Percentiles rank a stretch among this genome's conserved stretches.
Evolutionary conservation across 352 stramenopile genomes (phyloP).

Genomic region (Globisporangium sylvaticum): DNA sequence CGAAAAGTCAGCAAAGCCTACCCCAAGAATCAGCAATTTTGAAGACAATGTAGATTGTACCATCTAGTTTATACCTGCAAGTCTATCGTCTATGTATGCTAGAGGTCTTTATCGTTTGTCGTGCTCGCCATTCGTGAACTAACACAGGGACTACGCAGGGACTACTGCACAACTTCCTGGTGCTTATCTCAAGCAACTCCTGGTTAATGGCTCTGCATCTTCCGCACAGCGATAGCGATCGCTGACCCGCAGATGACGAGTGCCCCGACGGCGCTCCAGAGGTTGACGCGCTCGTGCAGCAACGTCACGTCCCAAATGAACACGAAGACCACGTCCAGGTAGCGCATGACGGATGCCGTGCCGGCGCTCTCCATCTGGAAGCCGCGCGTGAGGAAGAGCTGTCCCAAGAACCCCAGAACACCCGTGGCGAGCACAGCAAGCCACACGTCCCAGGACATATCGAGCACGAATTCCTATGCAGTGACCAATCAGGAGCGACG

Average conservation of each 20-base stretch:
- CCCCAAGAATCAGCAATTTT: not conserved
- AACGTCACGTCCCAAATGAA: constrained; percentile 37
- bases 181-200: not conserved
- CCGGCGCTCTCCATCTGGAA: constrained; percentile 41
- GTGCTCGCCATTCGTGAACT: not conserved
- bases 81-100: not conserved
- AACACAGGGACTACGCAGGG: not conserved
- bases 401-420: constrained; percentile 31
- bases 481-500: not conserved
- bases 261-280: constrained; percentile 32
- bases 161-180: not conserved
- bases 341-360: constrained; percentile 37
- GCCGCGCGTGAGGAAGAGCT: constrained; percentile 41
- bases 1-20: not conserved
- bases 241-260: constrained; percentile 29
- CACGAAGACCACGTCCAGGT: constrained; percentile 39
- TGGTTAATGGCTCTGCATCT: constrained; percentile 3
- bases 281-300: constrained; percentile 29
- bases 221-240: constrained; percentile 28
- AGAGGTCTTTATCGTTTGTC: not conserved
- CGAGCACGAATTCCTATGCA: constrained; percentile 15
- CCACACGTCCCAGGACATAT: constrained; percentile 16
- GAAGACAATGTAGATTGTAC: not conserved
- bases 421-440: constrained; percentile 26
- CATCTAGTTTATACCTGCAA: not conserved